Percentiles rank a stretch among this genome's conserved stretches.
Evolutionary conservation across 805 yeast genomes (phyloP).

Genomic region (Wickerhamiella australiensis): DNA sequence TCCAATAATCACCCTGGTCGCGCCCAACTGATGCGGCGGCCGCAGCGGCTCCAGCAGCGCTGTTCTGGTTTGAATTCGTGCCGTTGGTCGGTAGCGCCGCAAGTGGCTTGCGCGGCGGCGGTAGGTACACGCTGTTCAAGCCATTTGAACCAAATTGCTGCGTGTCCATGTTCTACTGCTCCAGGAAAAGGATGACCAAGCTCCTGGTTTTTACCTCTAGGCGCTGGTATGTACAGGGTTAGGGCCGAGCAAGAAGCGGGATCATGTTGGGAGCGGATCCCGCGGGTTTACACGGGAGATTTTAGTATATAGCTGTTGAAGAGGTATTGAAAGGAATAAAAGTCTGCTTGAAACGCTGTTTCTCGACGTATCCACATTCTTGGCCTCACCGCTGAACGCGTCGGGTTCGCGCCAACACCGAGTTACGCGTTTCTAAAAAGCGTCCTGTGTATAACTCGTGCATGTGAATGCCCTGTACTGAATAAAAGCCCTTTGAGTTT

Average conservation of each 20-base stretch:
- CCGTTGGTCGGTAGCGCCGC: neutral
- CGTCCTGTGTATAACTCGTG: neutral
- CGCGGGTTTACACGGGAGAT: no score
- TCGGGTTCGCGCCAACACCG: neutral
- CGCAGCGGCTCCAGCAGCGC: neutral
- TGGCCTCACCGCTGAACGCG: neutral
- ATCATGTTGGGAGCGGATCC: neutral
- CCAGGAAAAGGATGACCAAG: neutral
- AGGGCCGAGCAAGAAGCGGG: neutral
- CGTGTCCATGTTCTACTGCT: neutral
- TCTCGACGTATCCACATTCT: neutral
- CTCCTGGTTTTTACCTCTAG: neutral
- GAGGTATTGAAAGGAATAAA: no score
- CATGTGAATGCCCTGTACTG: neutral
- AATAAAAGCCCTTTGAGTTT: no score
- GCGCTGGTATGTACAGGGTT: slow-evolving; percentile 10
- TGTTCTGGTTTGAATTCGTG: neutral
- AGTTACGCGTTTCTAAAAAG: neutral
- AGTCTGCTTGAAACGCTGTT: no score
- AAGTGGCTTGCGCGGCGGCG: slow-evolving; percentile 12
- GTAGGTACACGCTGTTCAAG: slow-evolving; percentile 5
- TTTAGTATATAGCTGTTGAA: no score
- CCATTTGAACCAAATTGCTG: neutral
- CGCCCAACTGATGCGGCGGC: neutral
- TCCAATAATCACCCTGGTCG: slow-evolving; percentile 8